Base-by-base conservation (phyloP, 208 protist genomes). In the Crithidia mellificae region DNA sequence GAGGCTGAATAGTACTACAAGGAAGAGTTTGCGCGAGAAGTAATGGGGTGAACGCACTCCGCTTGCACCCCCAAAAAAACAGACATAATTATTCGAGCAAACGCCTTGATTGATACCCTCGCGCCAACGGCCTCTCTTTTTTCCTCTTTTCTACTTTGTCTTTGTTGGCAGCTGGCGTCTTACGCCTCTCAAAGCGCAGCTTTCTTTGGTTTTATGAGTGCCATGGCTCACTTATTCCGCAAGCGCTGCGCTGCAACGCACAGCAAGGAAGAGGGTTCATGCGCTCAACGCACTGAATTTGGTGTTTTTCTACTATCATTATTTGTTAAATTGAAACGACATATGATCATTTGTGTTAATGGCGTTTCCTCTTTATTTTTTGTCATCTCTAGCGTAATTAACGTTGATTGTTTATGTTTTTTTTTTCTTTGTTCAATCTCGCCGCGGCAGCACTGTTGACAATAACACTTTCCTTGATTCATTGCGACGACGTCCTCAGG, bases 111-210 rank as follows among this genome's bases (percentile, higher is more conserved):
- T n/a, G n/a, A n/a, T n/a, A n/a, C n/a, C n/a, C n/a, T n/a, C n/a
- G n/a, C n/a, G n/a, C n/a, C n/a, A n/a, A n/a, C n/a, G n/a, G n/a
- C n/a, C n/a, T n/a, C n/a, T n/a, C n/a, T 20, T 39, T 63, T 32
- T 63, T 52, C 1, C 38, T 51, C 22, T 51, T 63, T 51, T 30
- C 41, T 36, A 2, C 41, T 43, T 22, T 32, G 22, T 63, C 24
- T 51, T 36, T 27, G 9, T 12, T 41, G 36, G n/a, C n/a, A n/a
- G n/a, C n/a, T n/a, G n/a, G n/a, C n/a, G n/a, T n/a, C n/a, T n/a
- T n/a, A n/a, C n/a, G n/a, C n/a, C n/a, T n/a, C n/a, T n/a, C n/a
- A n/a, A n/a, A n/a, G n/a, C n/a, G n/a, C n/a, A n/a, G n/a, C n/a
- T n/a, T n/a, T 41, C 9, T 41, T 41, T 41, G 6, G 6, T 41